Evolutionary conservation across 2,329 filamentous ascomycete genomes (phyloP), one percentile per base, ranked within the genome.

Genomic region (Penicillium sp.): DNA sequence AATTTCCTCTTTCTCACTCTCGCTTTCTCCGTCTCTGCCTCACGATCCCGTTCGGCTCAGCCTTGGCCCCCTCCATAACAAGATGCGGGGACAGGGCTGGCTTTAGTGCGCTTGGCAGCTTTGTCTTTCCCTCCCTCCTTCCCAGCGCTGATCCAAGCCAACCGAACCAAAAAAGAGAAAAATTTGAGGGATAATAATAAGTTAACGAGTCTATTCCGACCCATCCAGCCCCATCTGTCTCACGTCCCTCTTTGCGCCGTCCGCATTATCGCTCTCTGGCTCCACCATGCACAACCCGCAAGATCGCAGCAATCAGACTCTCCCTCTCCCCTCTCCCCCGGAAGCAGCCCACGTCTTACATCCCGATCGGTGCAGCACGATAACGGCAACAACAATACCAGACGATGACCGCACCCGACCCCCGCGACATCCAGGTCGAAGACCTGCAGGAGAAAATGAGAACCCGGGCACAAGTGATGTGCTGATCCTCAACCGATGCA

Each of bases 171-270:
- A 41, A 41, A 41, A 17, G 26, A 26, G 1, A 41, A 41, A 15
- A 41, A 41, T 17, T 41, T 11, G 35, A 41, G 35, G 13, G 11
- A 41, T 41, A 48, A 64, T 64, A 57, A 63, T 45, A 38, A 45
- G 52, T 30, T 54, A 44, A 52, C 45, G 13, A 38, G 41, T 44
- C 13, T 57, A 13, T 13, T 50, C 46, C 31, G 55, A 49, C 41
- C 21, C 55, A 60, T 57, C 49, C 26, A 73, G 72, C 50, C 62
- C 71, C 38, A 73, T 75, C 52, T 75, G 72, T 54, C 72, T 74
- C 53, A 72, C 67, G 7, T 54, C 66, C 49, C 55, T 72, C 17
- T 67, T 66, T 30, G 67, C 69, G n/a, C 46, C 62, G 31, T n/a
- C 49, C 8, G 49, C 38, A 11, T 26, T 47, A 56, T 70, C 56